These are phyloP conservation scores for Neonectria faginata DNA, from an alignment of 2,329 filamentous ascomycete species.

Conservation along the genomic window DNA sequence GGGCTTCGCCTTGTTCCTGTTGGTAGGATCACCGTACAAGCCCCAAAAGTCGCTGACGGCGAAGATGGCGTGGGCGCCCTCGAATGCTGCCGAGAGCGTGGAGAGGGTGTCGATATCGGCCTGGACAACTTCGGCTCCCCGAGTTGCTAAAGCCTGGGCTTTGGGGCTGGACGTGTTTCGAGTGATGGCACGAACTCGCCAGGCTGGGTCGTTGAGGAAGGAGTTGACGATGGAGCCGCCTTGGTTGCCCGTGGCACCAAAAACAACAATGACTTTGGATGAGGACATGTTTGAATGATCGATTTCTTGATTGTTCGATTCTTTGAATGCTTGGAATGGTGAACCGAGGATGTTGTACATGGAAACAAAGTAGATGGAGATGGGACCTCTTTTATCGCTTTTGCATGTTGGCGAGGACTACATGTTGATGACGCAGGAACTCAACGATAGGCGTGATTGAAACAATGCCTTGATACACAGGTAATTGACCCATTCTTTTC, in stretches of 20 bases:
- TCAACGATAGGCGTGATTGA: not conserved
- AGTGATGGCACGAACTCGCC: constrained; percentile 43
- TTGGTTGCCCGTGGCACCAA: constrained; percentile 38
- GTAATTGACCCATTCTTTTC: not conserved
- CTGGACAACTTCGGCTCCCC: constrained; percentile 40
- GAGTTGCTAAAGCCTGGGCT: constrained; percentile 32
- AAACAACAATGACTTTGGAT: constrained; percentile 28
- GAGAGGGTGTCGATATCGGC: constrained; percentile 37
- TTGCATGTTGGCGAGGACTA: not conserved
- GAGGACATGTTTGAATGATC: constrained; percentile 19
- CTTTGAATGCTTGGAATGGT: not conserved
- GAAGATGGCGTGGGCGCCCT: constrained; percentile 44
- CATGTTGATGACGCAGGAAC: not conserved
- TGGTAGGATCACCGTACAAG: constrained; percentile 24
- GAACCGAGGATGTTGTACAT: not conserved
- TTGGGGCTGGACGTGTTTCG: constrained; percentile 35
- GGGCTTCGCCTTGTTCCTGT: constrained; percentile 26
- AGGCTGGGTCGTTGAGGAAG: constrained; percentile 35
- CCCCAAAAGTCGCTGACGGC: constrained; percentile 47
- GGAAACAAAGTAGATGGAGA: not conserved
- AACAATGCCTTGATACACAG: not conserved
- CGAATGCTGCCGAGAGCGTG: constrained; percentile 37
- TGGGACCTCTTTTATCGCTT: not conserved
- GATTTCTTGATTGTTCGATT: not conserved
- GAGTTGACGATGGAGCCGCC: constrained; percentile 20